phyloP scores from a whole-genome alignment of 495 filamentous ascomycete species.

The Xylaria venustula region DNA sequence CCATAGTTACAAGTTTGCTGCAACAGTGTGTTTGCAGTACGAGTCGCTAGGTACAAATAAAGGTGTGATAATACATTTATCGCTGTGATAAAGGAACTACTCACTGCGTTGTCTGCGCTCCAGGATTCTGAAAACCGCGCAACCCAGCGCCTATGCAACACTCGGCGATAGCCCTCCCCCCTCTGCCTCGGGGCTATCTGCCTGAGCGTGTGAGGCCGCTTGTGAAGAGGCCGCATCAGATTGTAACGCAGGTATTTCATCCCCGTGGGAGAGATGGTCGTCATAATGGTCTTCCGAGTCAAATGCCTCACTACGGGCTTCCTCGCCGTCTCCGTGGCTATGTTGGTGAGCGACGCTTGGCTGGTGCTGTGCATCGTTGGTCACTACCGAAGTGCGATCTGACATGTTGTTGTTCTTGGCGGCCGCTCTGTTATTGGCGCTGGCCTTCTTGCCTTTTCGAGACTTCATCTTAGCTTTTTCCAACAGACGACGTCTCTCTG shows the following conservation, averaged over 20 bases:
- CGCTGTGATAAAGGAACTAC: too few species aligned
- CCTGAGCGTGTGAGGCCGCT: not conserved
- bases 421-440: conserved; percentile 50
- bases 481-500: conserved; percentile 78
- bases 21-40: not conserved
- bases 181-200: not conserved
- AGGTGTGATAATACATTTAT: too few species aligned
- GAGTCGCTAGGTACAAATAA: too few species aligned
- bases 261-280: conserved; percentile 12
- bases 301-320: conserved; percentile 23
- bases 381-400: conserved; percentile 22
- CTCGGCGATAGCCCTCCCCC: not conserved
- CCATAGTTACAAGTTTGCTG: not conserved
- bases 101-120: too few species aligned
- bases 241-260: conserved; percentile 3
- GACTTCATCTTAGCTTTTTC: conserved; percentile 97
- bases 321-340: conserved; percentile 40
- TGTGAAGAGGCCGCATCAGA: not conserved
- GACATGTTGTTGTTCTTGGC: conserved; percentile 50
- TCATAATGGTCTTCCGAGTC: conserved; percentile 26
- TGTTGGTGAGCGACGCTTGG: conserved; percentile 12
- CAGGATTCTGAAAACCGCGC: too few species aligned
- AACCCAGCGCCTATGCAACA: too few species aligned
- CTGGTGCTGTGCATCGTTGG: conserved; percentile 27
- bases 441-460: conserved; percentile 69